phyloP scores from a whole-genome alignment of 1,284 basidiomycete genomes.

The Puccinia triticina region DNA sequence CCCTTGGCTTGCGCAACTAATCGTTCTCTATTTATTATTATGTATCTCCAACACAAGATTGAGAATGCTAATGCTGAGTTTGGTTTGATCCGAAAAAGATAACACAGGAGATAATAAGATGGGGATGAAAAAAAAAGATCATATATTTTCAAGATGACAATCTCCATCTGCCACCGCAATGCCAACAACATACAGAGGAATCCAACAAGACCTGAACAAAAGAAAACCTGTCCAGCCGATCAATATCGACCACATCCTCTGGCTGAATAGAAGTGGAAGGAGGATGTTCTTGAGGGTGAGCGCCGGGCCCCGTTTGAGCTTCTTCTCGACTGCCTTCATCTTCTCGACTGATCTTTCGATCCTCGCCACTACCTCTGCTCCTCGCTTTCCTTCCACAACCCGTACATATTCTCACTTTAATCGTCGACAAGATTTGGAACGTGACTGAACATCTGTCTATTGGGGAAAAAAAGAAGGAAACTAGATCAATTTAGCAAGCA shows the following conservation, averaged over 20 bases:
- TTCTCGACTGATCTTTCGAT: neutral
- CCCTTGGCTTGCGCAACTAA: no score
- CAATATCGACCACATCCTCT: neutral
- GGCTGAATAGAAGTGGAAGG: neutral
- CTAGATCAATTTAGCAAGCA: neutral
- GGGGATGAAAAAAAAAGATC: neutral
- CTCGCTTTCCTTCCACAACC: constrained; percentile 31
- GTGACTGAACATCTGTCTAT: constrained; percentile 45
- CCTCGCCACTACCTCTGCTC: no score
- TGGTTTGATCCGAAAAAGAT: no score
- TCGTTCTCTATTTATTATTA: no score
- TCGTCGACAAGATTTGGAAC: constrained; percentile 27
- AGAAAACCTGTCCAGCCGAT: neutral
- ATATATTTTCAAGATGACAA: constrained; percentile 5
- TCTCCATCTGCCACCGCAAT: constrained; percentile 48
- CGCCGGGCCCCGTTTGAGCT: no score
- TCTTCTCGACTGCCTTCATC: neutral
- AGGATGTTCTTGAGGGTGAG: neutral
- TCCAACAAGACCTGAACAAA: constrained; percentile 1
- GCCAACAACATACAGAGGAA: constrained; percentile 1
- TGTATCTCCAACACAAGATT: no score
- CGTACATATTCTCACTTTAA: constrained; percentile 28
- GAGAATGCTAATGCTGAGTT: no score
- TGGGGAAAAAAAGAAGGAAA: neutral
- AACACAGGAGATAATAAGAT: no score